Evolutionary conservation across 1,284 basidiomycete genomes (phyloP).

Genomic region (Melanopsichium pennsylvanicum): DNA sequence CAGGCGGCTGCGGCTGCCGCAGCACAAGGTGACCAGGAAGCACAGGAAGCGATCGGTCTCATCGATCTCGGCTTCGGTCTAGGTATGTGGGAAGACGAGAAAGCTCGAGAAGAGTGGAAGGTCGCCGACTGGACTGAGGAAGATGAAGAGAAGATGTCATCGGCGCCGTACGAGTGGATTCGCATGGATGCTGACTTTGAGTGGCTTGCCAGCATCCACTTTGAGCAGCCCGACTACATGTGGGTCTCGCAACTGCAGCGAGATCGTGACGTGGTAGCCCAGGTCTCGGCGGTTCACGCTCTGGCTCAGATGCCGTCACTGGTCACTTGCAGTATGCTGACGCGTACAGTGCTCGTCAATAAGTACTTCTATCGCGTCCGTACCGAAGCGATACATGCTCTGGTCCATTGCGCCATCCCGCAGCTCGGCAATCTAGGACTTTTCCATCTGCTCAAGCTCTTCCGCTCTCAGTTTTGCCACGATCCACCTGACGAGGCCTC

Average conservation of each 20-base stretch:
- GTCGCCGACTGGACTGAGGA: conserved; percentile 98
- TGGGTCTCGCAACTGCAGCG: conserved; percentile 97
- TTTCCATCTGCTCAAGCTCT: conserved; percentile 95
- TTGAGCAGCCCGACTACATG: conserved; percentile 97
- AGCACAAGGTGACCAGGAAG: conserved; percentile 75
- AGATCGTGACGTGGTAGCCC: conserved; percentile 94
- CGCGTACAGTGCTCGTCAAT: conserved; percentile 89
- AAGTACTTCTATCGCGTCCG: conserved; percentile 98
- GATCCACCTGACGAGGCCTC: conserved; percentile 52
- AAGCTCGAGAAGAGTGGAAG: conserved; percentile 83
- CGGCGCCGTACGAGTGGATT: conserved; percentile 96
- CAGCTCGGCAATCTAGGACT: conserved; percentile 85
- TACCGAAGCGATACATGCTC: conserved; percentile 87
- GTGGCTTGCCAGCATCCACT: conserved; percentile 91
- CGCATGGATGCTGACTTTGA: conserved; percentile 98
- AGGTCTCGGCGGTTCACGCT: conserved; percentile 61
- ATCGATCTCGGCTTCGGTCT: conserved; percentile 95
- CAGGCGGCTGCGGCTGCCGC: conserved; percentile 92
- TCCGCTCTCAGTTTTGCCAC: conserved; percentile 86
- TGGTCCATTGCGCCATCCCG: conserved; percentile 85
- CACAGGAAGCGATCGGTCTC: conserved; percentile 90
- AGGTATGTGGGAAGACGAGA: conserved; percentile 82
- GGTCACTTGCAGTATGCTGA: conserved; percentile 88
- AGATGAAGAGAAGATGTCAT: conserved; percentile 85
- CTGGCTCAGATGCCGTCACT: conserved; percentile 82